Evolutionary conservation across 2,329 filamentous ascomycete genomes (phyloP).

Genomic region (Calonectria naviculata): DNA sequence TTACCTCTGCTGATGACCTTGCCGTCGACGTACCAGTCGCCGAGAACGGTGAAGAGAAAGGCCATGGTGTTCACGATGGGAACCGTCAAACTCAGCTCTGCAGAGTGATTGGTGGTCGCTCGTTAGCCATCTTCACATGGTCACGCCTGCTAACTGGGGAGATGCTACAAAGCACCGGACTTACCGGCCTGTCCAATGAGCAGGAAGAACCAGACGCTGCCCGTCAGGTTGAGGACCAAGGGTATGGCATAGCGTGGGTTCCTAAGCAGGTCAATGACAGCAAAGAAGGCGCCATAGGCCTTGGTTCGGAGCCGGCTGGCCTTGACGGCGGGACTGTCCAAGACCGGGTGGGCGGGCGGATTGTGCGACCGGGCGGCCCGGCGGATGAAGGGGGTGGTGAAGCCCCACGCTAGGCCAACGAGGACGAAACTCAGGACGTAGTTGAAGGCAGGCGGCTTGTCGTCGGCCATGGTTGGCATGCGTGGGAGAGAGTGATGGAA

Average conservation of each 20-base stretch:
- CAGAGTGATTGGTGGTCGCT: conserved; percentile 23
- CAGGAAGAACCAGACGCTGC: conserved; percentile 96
- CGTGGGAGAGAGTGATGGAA: background rate
- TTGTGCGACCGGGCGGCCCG: conserved; percentile 82
- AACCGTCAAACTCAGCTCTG: conserved; percentile 92
- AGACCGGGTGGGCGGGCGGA: conserved; percentile 67
- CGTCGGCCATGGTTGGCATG: conserved; percentile 20
- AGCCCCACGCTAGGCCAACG: conserved; percentile 92
- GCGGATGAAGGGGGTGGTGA: conserved; percentile 93
- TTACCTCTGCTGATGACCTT: conserved; percentile 88
- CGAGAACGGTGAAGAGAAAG: conserved; percentile 94
- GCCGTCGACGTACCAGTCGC: conserved; percentile 93
- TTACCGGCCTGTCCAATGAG: conserved; percentile 91
- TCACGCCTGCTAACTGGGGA: conserved; percentile 10
- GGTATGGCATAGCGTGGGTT: conserved; percentile 89
- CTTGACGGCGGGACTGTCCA: conserved; percentile 61
- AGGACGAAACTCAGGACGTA: conserved; percentile 91
- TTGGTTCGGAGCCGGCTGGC: conserved; percentile 72
- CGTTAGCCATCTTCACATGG: conserved; percentile 18
- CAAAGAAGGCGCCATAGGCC: conserved; percentile 75
- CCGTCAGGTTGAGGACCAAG: conserved; percentile 87
- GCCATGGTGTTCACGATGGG: conserved; percentile 95
- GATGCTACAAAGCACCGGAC: conserved; percentile 46
- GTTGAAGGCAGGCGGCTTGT: conserved; percentile 72
- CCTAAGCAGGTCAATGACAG: conserved; percentile 79